Evolutionary conservation across 2,329 filamentous ascomycete genomes (phyloP).

Genomic region (Microdochium trichocladiopsis): DNA sequence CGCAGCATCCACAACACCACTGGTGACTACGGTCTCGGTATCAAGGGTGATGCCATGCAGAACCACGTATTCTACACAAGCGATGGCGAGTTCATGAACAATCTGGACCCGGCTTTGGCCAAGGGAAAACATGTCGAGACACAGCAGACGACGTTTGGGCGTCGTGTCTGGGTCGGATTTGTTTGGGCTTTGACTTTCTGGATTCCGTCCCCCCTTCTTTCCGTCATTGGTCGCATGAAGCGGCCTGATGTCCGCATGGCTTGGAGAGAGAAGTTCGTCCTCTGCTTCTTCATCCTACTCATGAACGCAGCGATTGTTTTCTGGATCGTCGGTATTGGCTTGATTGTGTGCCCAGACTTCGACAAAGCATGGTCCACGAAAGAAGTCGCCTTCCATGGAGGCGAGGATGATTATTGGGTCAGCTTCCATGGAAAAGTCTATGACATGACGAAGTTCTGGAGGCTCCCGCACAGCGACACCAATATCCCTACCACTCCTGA

Average conservation of each 20-base stretch:
- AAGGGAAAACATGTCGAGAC: constrained; percentile 71
- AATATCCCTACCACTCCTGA: constrained; percentile 50
- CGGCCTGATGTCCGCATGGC: constrained; percentile 94
- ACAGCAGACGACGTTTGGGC: constrained; percentile 51
- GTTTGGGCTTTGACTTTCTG: constrained; percentile 89
- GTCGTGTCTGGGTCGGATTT: constrained; percentile 72
- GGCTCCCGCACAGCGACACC: constrained; percentile 72
- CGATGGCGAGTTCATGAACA: constrained; percentile 60
- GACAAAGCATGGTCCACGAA: constrained; percentile 78
- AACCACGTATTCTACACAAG: constrained; percentile 68
- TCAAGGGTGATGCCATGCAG: constrained; percentile 73
- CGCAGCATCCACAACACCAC: constrained; percentile 42
- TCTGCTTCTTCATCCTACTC: constrained; percentile 73
- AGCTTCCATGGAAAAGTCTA: constrained; percentile 85
- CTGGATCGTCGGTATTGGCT: constrained; percentile 84
- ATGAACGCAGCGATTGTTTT: constrained; percentile 81
- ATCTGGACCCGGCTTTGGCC: constrained; percentile 71
- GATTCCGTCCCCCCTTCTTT: constrained; percentile 81
- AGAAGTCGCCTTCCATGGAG: constrained; percentile 65
- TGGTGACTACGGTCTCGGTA: constrained; percentile 85
- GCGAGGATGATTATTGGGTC: constrained; percentile 76
- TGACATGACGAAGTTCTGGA: constrained; percentile 87
- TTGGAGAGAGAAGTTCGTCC: constrained; percentile 89
- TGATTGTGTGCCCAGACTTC: constrained; percentile 79
- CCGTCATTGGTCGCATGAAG: constrained; percentile 88